These are phyloP conservation scores for Paecilomyces fulvus DNA, from an alignment of 2,329 filamentous ascomycete genomes.

Conservation along the genomic window DNA sequence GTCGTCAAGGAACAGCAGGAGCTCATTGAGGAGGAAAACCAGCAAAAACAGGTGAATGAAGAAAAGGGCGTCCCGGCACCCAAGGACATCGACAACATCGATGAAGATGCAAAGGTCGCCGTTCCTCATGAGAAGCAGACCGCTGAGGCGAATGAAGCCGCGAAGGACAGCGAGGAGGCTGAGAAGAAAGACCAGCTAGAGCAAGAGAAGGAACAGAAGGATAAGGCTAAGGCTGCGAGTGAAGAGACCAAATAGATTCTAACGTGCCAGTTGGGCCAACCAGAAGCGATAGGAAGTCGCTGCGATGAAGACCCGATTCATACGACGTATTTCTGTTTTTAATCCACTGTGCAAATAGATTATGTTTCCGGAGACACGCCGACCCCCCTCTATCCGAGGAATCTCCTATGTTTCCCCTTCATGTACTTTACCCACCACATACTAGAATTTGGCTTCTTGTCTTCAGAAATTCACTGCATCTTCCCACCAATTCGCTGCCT, in stretches of 20 bases:
- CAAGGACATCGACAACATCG: conserved; percentile 84
- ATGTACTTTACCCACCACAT: not conserved
- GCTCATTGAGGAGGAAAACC: conserved; percentile 92
- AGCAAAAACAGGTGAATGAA: conserved; percentile 77
- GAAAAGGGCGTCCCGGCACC: conserved; percentile 65
- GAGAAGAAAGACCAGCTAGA: conserved; percentile 21
- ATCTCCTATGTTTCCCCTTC: not conserved
- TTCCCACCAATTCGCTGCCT: not conserved
- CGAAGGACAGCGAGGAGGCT: conserved; percentile 30
- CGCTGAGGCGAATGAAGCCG: conserved; percentile 36
- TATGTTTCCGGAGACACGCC: not conserved
- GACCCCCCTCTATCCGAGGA: not conserved
- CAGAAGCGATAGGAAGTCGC: not conserved
- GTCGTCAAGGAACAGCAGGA: conserved; percentile 98
- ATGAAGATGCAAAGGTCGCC: conserved; percentile 61
- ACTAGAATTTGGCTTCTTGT: not conserved
- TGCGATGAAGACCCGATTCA: conserved; percentile 5
- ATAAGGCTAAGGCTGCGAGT: conserved; percentile 17
- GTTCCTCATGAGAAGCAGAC: conserved; percentile 42
- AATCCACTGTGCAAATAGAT: conserved; percentile 9
- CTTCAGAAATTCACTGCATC: not conserved
- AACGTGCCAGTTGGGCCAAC: not conserved
- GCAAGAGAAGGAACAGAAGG: conserved; percentile 10
- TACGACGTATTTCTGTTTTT: conserved; percentile 8
- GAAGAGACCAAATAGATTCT: conserved; percentile 6